Evolutionary conservation across 805 yeast species (phyloP).

Genomic region (Tetrapisispora taiwanensis): DNA sequence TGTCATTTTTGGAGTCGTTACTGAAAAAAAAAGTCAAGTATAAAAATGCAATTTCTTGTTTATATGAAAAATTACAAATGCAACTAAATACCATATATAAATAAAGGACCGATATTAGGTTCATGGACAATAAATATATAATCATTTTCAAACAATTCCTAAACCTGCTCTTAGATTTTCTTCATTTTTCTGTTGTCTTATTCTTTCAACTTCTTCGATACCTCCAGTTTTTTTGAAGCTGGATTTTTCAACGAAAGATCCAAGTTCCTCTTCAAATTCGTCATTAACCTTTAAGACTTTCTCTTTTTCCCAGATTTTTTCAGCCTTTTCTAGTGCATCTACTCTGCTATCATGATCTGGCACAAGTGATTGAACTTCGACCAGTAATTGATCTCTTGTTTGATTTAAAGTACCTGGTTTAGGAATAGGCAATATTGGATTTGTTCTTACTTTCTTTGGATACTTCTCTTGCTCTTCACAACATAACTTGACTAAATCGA

Average conservation of each 20-base stretch:
- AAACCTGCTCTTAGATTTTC: constrained; percentile 52
- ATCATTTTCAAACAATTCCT: constrained; percentile 10
- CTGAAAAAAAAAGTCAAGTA: neutral
- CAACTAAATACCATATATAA: neutral
- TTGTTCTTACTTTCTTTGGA: constrained; percentile 32
- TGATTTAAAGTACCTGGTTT: constrained; percentile 55
- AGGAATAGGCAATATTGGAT: constrained; percentile 36
- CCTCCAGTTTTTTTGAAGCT: constrained; percentile 81
- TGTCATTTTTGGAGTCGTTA: neutral
- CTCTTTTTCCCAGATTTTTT: constrained; percentile 65
- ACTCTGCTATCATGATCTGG: constrained; percentile 81
- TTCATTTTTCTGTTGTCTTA: constrained; percentile 56
- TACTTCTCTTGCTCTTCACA: constrained; percentile 65
- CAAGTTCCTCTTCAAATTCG: constrained; percentile 77
- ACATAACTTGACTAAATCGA: constrained; percentile 68
- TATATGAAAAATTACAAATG: constrained; percentile 1
- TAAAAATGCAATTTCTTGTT: constrained; percentile 3
- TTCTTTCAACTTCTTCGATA: constrained; percentile 70
- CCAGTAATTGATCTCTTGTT: constrained; percentile 65
- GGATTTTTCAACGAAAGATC: constrained; percentile 69
- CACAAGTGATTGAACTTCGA: constrained; percentile 64
- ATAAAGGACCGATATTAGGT: neutral
- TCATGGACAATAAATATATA: neutral
- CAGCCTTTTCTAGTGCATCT: constrained; percentile 85
- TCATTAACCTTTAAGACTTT: constrained; percentile 44